These are phyloP conservation scores for Dactylellina haptotyla DNA, from an alignment of 2,329 filamentous ascomycete genomes.

Conservation along the genomic window DNA sequence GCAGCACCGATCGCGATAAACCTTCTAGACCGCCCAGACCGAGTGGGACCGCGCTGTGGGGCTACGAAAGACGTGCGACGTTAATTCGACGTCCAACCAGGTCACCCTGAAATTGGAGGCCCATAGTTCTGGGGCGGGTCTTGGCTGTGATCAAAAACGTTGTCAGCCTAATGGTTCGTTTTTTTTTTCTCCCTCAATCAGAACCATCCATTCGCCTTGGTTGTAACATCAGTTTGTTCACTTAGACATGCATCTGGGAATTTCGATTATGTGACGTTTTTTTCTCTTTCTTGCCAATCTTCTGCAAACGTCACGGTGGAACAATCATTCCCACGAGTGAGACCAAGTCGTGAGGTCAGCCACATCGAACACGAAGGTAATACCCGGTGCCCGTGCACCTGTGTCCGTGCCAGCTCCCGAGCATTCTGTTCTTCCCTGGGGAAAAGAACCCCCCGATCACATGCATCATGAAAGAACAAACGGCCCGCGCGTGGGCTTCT, in stretches of 20 bases:
- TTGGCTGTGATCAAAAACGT: no score
- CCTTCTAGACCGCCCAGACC: conserved; percentile 30
- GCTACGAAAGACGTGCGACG: conserved; percentile 28
- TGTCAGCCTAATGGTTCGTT: background rate
- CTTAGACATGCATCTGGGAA: no score
- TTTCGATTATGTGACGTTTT: no score
- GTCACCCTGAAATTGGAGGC: conserved; percentile 19
- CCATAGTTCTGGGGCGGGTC: no score
- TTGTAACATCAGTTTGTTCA: no score
- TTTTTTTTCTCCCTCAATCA: no score
- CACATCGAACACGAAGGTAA: background rate
- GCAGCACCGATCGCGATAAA: conserved; percentile 33
- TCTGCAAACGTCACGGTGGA: no score
- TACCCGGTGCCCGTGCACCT: no score
- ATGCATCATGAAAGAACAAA: background rate
- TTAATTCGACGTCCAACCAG: conserved; percentile 39
- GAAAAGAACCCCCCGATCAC: background rate
- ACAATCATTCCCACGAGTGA: no score
- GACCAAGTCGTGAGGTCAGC: no score
- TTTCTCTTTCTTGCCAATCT: no score
- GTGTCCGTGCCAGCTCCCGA: background rate
- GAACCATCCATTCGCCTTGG: no score
- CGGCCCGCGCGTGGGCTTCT: background rate
- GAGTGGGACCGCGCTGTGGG: conserved; percentile 35
- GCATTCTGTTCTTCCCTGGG: background rate